Base-by-base conservation (phyloP, 2,329 filamentous ascomycete species). In the Fusarium sacchari region DNA sequence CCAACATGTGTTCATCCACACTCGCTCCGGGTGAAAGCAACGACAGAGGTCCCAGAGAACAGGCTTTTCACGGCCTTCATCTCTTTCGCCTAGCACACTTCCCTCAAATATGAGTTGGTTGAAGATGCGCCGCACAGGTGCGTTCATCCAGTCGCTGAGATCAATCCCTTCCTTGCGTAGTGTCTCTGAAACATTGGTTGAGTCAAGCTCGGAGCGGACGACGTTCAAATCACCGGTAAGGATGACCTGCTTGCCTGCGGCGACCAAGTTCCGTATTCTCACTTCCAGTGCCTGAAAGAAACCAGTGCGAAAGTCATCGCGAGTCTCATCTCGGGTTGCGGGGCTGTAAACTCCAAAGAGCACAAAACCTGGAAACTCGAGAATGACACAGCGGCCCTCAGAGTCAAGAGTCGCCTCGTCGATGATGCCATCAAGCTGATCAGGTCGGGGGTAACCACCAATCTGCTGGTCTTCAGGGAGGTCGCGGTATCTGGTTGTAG, bases 1-100 rank as follows among this genome's bases (percentile, higher is more conserved):
- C 96, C 96, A 98, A 81, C 96, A 97, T 0, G 96, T 98, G 81
- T 94, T 98, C 96, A 99, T 98, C 69, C 94, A 94, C 70, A 87
- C 86, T 43, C 96, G 88, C n/a, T 85, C 83, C 2, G 94, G 93
- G 79, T 98, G 93, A 78, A 95, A 97, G 32, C 88, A 89, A 55
- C 96, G 89, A 76, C 93, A 95, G 24, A 97, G 86, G 83, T 99
- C 96, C 88, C 92, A 94, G 44, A 98, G 84, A 3, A 95, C 89
- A 6, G 94, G 90, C 18, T 86, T 77, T 79, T 95, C 92, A 73
- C 93, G 87, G 1, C 89, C 91, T 76, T 91, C 84, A 67, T 96
- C 94, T 66, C 90, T 88, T 40, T 88, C 83, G 0, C 91, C 91
- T 15, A 89, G 69, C 1, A 96, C 90, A 40, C 88, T 89, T 3